These are phyloP conservation scores for Trametes gibbosa DNA, from an alignment of 768 basidiomycete genomes.

Conservation along the genomic window DNA sequence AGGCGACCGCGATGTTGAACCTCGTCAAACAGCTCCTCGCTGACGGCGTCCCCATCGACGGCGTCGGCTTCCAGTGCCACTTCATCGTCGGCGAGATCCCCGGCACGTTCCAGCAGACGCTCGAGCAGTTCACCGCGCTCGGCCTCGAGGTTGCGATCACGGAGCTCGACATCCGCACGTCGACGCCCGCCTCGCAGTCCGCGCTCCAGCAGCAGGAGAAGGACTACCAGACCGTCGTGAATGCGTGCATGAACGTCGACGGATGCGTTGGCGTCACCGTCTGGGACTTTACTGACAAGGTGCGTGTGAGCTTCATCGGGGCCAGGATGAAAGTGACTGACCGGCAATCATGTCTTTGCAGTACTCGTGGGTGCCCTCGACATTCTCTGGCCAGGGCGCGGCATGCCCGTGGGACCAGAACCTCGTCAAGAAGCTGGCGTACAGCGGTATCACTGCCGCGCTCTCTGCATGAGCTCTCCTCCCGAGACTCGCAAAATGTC, in stretches of 20 bases:
- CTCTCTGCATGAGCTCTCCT: conserved; percentile 1
- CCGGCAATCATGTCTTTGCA: background rate
- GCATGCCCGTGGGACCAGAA: conserved; percentile 30
- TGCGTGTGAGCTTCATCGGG: background rate
- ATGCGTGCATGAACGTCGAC: conserved; percentile 46
- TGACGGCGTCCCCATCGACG: conserved; percentile 53
- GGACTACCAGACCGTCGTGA: conserved; percentile 56
- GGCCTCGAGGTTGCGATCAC: conserved; percentile 70
- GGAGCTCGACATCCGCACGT: conserved; percentile 65
- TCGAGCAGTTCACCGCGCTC: conserved; percentile 52
- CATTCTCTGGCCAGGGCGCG: conserved; percentile 35
- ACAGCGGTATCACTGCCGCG: conserved; percentile 26
- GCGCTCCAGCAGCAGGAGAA: conserved; percentile 51
- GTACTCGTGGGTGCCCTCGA: conserved; percentile 37
- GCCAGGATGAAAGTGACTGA: too few relatives aligned
- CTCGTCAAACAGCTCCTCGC: conserved; percentile 48
- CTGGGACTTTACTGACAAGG: conserved; percentile 43
- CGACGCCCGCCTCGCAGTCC: conserved; percentile 47
- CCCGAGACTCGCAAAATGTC: background rate
- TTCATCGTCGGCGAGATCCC: conserved; percentile 59
- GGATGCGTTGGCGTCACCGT: conserved; percentile 38
- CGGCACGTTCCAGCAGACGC: conserved; percentile 41
- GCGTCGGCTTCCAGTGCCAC: conserved; percentile 60
- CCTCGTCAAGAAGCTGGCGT: conserved; percentile 28
- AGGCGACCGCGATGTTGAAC: conserved; percentile 53